Conservation (phyloP, 1,284 basidiomycete genomes). For the Cerioporus squamosus region DNA sequence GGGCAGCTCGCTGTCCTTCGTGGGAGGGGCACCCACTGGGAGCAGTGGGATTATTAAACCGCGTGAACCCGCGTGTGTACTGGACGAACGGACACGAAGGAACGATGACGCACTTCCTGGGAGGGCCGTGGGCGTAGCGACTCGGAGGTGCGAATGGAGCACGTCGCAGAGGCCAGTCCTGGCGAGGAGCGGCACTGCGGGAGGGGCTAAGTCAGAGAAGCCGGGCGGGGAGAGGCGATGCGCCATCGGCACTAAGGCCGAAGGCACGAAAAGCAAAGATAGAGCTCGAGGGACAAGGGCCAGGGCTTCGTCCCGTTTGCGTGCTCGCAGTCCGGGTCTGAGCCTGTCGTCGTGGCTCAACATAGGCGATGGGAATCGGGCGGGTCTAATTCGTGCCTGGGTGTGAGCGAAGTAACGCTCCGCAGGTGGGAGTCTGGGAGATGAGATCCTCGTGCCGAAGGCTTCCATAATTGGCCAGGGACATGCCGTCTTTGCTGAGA, state of each 20-base stretch:
- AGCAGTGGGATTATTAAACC: background rate
- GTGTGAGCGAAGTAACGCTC: conserved; percentile 3
- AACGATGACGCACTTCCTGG: background rate
- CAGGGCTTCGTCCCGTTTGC: too few relatives aligned
- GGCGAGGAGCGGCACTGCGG: background rate
- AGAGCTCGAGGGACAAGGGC: background rate
- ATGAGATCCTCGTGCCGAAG: conserved; percentile 13
- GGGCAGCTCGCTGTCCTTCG: background rate
- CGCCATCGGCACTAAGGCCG: background rate
- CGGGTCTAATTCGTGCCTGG: conserved; percentile 16
- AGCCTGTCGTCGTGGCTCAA: conserved; percentile 12
- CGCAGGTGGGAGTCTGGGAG: conserved; percentile 16
- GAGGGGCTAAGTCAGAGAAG: conserved; percentile 1
- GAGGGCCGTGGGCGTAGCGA: background rate
- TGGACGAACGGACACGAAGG: background rate
- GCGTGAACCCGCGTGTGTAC: conserved; percentile 4
- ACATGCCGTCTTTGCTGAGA: background rate
- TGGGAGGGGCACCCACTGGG: background rate
- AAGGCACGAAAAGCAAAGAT: conserved; percentile 4
- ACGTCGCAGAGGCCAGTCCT: too few relatives aligned
- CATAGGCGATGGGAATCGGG: conserved; percentile 18
- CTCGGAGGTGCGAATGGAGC: too few relatives aligned
- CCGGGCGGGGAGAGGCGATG: background rate
- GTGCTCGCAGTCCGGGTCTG: background rate
- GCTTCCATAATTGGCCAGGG: conserved; percentile 9